A percentile compares a stretch with the other conserved stretches of the same genome.
These are phyloP conservation scores for Lagerstroemia speciosa DNA, from an alignment of 345 rosid species.

Conservation along the genomic window DNA sequence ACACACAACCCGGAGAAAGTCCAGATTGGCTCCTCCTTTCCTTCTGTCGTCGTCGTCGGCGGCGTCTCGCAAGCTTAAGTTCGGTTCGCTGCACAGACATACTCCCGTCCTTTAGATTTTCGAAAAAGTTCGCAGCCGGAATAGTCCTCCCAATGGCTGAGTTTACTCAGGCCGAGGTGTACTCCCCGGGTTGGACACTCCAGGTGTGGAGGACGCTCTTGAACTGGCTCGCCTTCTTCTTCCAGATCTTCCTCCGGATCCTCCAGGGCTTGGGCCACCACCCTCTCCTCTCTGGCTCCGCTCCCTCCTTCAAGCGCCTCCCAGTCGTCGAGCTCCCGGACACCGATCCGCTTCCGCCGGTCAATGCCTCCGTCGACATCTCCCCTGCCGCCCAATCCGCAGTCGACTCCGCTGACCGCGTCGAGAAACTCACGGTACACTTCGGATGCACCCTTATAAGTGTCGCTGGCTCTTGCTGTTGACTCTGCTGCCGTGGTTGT, in stretches of 20 bases:
- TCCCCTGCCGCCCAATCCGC: conserved; percentile 8
- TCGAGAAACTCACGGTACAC: conserved; percentile 52
- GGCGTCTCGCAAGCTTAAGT: not conserved
- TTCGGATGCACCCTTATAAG: not conserved
- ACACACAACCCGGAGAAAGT: conserved; percentile 1
- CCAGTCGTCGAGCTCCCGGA: conserved; percentile 64
- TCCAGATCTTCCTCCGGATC: conserved; percentile 73
- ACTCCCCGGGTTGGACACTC: conserved; percentile 43
- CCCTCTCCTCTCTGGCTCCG: conserved; percentile 50
- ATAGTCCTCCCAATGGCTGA: conserved; percentile 47
- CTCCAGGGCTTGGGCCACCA: conserved; percentile 57
- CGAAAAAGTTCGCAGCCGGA: not conserved
- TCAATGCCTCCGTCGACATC: conserved; percentile 32
- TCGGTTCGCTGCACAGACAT: not conserved
- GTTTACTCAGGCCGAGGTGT: conserved; percentile 81
- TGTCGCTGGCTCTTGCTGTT: not conserved
- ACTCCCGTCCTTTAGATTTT: not conserved
- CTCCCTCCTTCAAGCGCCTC: conserved; percentile 51
- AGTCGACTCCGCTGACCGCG: conserved; percentile 1
- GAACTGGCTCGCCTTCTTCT: conserved; percentile 74
- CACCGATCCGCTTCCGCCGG: conserved; percentile 38
- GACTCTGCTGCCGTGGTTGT: not conserved
- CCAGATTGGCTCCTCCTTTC: not conserved
- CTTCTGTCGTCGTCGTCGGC: not conserved
- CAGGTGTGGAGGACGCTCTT: conserved; percentile 62